These are phyloP conservation scores for Trichomonas vaginalis DNA, from an alignment of 208 protist species.

Conservation along the genomic window DNA sequence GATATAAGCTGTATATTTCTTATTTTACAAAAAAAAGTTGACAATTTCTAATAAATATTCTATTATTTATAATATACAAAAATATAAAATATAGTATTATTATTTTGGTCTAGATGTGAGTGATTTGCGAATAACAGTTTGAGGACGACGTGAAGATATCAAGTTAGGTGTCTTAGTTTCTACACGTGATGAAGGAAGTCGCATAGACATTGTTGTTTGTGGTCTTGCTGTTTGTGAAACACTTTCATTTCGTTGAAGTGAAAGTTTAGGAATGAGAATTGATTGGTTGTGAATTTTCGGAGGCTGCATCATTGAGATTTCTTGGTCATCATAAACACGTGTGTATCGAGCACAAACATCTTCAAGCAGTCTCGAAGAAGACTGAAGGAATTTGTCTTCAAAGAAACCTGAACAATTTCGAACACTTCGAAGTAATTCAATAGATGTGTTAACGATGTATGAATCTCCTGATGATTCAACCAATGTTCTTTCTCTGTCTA, in stretches of 20 bases:
- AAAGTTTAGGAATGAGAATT: neutral
- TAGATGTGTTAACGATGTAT: neutral
- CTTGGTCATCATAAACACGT: neutral
- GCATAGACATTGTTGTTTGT: neutral
- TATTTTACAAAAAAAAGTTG: no score
- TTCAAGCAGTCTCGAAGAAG: neutral
- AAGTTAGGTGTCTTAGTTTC: neutral
- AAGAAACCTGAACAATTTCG: neutral
- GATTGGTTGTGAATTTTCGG: neutral
- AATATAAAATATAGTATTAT: neutral
- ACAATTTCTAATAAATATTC: no score
- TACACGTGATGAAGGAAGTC: neutral
- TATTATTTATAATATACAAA: neutral
- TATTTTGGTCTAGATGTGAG: neutral
- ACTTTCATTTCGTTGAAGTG: neutral
- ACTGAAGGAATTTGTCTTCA: neutral
- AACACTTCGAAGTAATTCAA: neutral
- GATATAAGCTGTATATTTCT: no score
- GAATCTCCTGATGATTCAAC: neutral
- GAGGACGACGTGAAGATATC: neutral
- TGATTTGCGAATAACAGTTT: neutral
- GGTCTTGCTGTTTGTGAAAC: neutral
- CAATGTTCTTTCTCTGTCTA: neutral
- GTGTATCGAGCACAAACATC: neutral
- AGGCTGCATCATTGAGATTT: neutral